Evolutionary conservation across 164 flowering plant genomes (phyloP).

Genomic region (Dillenia turbinata): DNA sequence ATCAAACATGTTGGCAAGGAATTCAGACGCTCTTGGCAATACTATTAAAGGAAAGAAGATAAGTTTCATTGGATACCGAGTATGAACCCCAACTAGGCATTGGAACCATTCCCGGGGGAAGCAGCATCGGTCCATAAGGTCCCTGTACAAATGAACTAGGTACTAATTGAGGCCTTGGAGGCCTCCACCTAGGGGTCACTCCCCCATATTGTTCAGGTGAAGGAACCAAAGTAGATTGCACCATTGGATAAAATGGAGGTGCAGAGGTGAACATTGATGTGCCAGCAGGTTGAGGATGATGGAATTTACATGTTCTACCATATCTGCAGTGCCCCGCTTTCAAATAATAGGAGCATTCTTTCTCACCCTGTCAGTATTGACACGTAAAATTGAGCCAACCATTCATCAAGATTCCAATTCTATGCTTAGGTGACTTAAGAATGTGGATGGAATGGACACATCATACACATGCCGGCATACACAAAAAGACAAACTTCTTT

Average conservation of each 20-base stretch:
- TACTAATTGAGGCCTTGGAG: slow-evolving; percentile 61
- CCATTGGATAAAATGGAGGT: slow-evolving; percentile 42
- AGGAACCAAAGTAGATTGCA: slow-evolving; percentile 59
- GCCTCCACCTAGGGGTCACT: slow-evolving; percentile 46
- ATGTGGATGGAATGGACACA: not conserved
- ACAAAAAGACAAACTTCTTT: too few relatives aligned
- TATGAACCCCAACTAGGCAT: slow-evolving; percentile 73
- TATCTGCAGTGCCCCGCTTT: slow-evolving; percentile 93
- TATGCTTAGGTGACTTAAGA: not conserved
- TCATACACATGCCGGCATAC: not conserved
- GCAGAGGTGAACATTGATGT: slow-evolving; percentile 41
- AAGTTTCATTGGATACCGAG: slow-evolving; percentile 35
- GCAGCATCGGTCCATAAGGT: slow-evolving; percentile 62
- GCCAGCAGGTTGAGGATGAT: slow-evolving; percentile 75
- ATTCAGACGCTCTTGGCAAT: slow-evolving; percentile 1
- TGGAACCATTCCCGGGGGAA: slow-evolving; percentile 70
- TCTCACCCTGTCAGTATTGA: slow-evolving; percentile 63
- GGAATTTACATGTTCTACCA: slow-evolving; percentile 89
- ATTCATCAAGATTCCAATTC: not conserved
- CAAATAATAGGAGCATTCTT: slow-evolving; percentile 83
- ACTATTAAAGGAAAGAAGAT: not conserved
- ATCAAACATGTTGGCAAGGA: not conserved
- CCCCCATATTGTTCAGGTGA: slow-evolving; percentile 68
- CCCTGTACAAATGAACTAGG: slow-evolving; percentile 74
- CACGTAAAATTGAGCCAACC: not conserved